These are phyloP conservation scores for Globisporangium iwayamae DNA, from an alignment of 352 stramenopile species.

Conservation along the genomic window DNA sequence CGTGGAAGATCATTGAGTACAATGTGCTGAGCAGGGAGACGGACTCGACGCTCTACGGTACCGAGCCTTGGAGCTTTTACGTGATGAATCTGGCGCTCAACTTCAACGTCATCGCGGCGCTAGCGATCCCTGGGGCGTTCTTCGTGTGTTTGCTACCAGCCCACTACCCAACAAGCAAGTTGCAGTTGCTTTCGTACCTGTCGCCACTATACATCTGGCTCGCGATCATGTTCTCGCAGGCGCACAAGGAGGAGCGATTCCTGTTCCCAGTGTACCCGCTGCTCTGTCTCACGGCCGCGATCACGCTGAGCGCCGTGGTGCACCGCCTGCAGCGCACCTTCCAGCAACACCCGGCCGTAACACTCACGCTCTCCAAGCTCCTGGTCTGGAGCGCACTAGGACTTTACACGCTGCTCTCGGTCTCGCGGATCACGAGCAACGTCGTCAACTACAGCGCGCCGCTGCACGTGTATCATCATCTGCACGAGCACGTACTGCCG, in stretches of 20 bases:
- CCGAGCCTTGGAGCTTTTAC: constrained; percentile 95
- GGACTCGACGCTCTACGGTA: constrained; percentile 97
- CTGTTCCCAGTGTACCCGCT: constrained; percentile 95
- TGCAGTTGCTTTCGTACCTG: constrained; percentile 42
- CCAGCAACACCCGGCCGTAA: constrained; percentile 20
- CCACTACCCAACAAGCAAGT: constrained; percentile 27
- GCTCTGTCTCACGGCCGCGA: constrained; percentile 76
- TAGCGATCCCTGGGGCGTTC: constrained; percentile 52
- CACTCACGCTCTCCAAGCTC: constrained; percentile 22
- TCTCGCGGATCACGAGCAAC: constrained; percentile 61
- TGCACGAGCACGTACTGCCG: constrained; percentile 58
- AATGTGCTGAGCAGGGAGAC: constrained; percentile 89
- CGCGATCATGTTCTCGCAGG: constrained; percentile 88
- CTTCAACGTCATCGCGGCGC: constrained; percentile 87
- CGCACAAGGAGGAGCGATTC: constrained; percentile 99
- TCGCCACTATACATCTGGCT: constrained; percentile 90
- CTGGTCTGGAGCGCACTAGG: constrained; percentile 43
- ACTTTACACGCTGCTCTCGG: constrained; percentile 49
- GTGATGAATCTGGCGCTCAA: constrained; percentile 95
- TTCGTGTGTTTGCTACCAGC: constrained; percentile 33
- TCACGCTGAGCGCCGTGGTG: constrained; percentile 56
- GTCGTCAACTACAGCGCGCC: constrained; percentile 71
- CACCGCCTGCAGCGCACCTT: constrained; percentile 32
- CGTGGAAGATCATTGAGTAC: constrained; percentile 95
- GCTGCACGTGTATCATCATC: constrained; percentile 64